These are phyloP conservation scores for Aleurites moluccanus DNA, from an alignment of 441 rosid genomes.

Conservation along the genomic window DNA sequence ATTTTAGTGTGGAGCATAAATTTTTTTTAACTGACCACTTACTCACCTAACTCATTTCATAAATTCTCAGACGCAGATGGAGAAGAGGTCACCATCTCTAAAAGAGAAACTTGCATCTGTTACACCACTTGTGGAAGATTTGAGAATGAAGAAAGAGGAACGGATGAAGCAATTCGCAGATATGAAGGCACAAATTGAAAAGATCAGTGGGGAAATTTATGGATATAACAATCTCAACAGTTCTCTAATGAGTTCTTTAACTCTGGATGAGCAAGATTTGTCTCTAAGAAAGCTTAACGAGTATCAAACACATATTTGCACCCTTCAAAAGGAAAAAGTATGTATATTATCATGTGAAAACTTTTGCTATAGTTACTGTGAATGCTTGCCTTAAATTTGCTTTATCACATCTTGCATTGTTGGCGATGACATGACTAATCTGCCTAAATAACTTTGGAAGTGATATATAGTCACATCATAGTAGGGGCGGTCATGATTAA, in stretches of 20 bases:
- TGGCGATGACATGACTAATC: neutral
- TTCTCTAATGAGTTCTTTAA: conserved; percentile 39
- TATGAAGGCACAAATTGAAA: conserved; percentile 73
- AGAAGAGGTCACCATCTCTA: conserved; percentile 58
- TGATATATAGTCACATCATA: neutral
- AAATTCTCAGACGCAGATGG: conserved; percentile 51
- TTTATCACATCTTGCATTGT: neutral
- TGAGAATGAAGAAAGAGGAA: conserved; percentile 77
- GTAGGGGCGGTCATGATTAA: neutral
- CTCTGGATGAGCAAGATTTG: conserved; percentile 78
- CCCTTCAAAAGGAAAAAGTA: conserved; percentile 94
- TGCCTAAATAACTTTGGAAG: neutral
- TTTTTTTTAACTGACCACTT: conserved; percentile 15
- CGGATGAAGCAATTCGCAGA: conserved; percentile 77
- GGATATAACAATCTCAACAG: conserved; percentile 50
- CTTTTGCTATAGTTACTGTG: neutral
- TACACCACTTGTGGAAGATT: conserved; percentile 76
- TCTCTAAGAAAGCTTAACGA: conserved; percentile 81
- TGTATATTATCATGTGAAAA: conserved; percentile 1
- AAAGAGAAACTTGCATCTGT: conserved; percentile 82
- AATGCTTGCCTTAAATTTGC: neutral
- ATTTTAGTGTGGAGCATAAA: neutral
- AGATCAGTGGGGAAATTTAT: conserved; percentile 79
- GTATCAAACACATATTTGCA: conserved; percentile 71
- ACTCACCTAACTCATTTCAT: conserved; percentile 5